Percentiles rank a stretch among this genome's conserved stretches.
Conservation (phyloP, 148 eudicot genomes). For the Rhododendron molle region DNA sequence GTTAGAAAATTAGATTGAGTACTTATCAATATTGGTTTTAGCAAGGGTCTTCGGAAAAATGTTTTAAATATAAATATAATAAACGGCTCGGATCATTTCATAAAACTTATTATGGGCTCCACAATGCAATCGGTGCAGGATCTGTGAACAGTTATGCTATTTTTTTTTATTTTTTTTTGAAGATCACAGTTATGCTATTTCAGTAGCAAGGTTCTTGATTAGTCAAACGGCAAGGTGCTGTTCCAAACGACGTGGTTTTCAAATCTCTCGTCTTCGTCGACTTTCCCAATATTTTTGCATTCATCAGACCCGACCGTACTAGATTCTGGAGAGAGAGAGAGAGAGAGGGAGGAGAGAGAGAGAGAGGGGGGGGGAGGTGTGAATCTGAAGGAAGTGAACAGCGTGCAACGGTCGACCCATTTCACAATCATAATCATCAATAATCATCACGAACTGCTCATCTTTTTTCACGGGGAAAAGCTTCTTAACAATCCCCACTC, state of each 20-base stretch:
- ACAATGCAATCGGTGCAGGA: too few species aligned
- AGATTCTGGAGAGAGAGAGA: neutral
- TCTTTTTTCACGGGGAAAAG: conserved; percentile 4
- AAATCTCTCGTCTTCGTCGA: neutral
- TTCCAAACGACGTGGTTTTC: neutral
- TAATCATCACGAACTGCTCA: neutral
- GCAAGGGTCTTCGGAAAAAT: too few species aligned
- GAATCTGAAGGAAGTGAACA: neutral
- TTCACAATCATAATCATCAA: neutral
- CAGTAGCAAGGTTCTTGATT: neutral
- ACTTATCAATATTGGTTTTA: too few species aligned
- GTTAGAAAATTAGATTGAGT: too few species aligned
- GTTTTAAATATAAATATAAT: too few species aligned
- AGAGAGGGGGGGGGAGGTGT: neutral
- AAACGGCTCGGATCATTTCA: too few species aligned
- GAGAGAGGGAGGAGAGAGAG: too few species aligned
- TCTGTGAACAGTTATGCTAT: too few species aligned
- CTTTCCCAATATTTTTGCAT: neutral
- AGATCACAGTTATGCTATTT: too few species aligned
- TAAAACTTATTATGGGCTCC: too few species aligned
- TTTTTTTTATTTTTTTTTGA: too few species aligned
- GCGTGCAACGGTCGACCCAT: conserved; percentile 5
- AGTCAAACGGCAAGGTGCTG: neutral
- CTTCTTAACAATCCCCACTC: neutral
- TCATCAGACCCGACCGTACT: neutral